Evolutionary conservation across 129 eudicot species (phyloP).

Genomic region (Heracleum sosnowskyi): DNA sequence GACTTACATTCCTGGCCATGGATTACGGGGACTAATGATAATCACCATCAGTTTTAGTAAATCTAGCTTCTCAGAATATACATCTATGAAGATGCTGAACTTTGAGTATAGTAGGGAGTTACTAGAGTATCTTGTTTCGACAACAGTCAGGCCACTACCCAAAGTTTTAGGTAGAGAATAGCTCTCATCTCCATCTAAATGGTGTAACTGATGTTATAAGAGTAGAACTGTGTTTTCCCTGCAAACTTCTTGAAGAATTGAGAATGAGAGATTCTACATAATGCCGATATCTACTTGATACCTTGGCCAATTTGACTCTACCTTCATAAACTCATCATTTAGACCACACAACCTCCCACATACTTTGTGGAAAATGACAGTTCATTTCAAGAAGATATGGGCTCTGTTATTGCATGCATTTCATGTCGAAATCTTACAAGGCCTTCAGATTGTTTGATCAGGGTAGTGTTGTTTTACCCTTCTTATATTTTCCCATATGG

Average conservation of each 20-base stretch:
- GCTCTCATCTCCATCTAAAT: background rate
- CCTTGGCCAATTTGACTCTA: background rate
- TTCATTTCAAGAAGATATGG: conserved; percentile 6
- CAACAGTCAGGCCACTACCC: conserved; percentile 7
- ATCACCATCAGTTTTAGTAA: background rate
- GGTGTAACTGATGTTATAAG: background rate
- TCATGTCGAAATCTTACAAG: background rate
- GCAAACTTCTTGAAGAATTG: background rate
- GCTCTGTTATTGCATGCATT: background rate
- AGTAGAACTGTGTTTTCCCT: background rate
- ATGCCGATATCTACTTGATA: background rate
- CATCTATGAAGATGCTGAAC: conserved; percentile 1
- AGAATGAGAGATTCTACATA: background rate
- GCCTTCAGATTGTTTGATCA: background rate
- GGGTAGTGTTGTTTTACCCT: background rate
- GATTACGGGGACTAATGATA: background rate
- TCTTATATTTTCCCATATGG: background rate
- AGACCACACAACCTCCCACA: background rate
- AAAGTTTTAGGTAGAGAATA: background rate
- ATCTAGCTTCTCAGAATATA: background rate
- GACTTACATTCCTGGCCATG: conserved; percentile 10
- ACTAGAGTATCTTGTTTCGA: background rate
- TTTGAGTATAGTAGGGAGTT: background rate
- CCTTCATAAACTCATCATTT: background rate
- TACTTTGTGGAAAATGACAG: conserved; percentile 1